phyloP scores from a whole-genome alignment of 495 filamentous ascomycete species.

The Thermothielavioides terrestris region DNA sequence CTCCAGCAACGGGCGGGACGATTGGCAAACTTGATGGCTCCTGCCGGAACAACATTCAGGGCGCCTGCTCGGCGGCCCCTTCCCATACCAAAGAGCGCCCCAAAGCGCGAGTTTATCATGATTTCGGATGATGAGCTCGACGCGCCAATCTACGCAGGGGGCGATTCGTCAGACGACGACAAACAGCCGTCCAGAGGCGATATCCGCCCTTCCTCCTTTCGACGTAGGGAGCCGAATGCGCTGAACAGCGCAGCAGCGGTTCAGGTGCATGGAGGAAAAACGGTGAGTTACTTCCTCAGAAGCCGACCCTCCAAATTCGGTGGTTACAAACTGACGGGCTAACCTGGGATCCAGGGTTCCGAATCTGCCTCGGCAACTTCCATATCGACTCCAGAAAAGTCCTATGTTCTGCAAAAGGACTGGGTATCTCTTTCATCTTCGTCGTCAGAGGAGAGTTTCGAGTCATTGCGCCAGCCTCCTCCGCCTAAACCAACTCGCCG shows the following conservation, averaged over 20 bases:
- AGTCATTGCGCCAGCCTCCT: conserved; percentile 7
- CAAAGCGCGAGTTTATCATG: conserved; percentile 27
- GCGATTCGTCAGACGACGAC: conserved; percentile 38
- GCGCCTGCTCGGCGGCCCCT: conserved; percentile 30
- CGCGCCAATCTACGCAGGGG: conserved; percentile 26
- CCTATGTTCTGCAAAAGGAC: conserved; percentile 16
- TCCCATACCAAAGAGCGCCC: conserved; percentile 1
- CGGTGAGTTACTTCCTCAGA: conserved; percentile 4
- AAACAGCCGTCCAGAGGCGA: conserved; percentile 42
- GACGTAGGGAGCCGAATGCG: conserved; percentile 20
- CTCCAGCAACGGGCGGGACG: conserved; percentile 19
- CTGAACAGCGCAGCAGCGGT: not conserved
- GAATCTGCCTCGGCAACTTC: conserved; percentile 14
- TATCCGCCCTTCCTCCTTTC: conserved; percentile 63
- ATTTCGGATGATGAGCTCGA: conserved; percentile 39
- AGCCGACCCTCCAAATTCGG: not conserved
- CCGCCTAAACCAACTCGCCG: conserved; percentile 17
- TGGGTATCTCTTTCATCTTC: conserved; percentile 21
- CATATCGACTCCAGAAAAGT: conserved; percentile 13
- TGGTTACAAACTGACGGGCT: not conserved
- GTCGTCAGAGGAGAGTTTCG: conserved; percentile 9
- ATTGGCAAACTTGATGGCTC: conserved; percentile 60
- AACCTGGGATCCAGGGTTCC: not conserved
- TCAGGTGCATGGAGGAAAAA: conserved; percentile 3
- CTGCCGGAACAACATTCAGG: conserved; percentile 64